These are phyloP conservation scores for Xylaria sp. DNA, from an alignment of 2,329 filamentous ascomycete species.

Conservation along the genomic window DNA sequence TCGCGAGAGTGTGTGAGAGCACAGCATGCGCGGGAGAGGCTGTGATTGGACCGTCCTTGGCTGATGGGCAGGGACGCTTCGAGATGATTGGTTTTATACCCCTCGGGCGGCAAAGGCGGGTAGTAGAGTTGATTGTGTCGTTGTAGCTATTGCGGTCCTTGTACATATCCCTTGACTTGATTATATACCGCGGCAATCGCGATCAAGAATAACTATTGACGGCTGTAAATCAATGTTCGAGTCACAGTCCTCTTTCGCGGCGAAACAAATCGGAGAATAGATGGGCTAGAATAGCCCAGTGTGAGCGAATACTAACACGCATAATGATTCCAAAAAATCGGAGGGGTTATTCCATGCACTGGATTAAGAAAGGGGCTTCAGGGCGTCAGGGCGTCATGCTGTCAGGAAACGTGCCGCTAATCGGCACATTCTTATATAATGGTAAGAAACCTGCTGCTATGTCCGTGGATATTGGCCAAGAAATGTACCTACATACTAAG, in stretches of 20 bases:
- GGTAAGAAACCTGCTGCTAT: background rate
- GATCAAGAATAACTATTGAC: background rate
- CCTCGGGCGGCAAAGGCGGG: conserved; percentile 12
- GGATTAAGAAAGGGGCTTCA: background rate
- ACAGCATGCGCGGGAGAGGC: background rate
- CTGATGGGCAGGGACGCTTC: background rate
- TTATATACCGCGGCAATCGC: background rate
- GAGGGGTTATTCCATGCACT: background rate
- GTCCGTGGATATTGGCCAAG: background rate
- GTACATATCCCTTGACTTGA: conserved; percentile 8
- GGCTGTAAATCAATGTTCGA: too few species aligned
- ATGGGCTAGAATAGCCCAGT: background rate
- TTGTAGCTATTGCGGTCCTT: conserved; percentile 8
- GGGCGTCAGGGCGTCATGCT: background rate
- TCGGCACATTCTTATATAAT: background rate
- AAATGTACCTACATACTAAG: background rate
- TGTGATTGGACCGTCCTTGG: background rate
- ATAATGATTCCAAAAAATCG: background rate
- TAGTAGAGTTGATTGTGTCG: background rate
- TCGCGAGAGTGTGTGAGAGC: background rate
- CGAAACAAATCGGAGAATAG: background rate
- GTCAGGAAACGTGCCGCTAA: background rate
- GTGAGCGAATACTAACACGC: too few species aligned
- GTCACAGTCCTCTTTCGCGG: background rate
- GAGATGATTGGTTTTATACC: conserved; percentile 21